Conservation (phyloP, 1,284 basidiomycete species). For the Naganishia albida region DNA sequence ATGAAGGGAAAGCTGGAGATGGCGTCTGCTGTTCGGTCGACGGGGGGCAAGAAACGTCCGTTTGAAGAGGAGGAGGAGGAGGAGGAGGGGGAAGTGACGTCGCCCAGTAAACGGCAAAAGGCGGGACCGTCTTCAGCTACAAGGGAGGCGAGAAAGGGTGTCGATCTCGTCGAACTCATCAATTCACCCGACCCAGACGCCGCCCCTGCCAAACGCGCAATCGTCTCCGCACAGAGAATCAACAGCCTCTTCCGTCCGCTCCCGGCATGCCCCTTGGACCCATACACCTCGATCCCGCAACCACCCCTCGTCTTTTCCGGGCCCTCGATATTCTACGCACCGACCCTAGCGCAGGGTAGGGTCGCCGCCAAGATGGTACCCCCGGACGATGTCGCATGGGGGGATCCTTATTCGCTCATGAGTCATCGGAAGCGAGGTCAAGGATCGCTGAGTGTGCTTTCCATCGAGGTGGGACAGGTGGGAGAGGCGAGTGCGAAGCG, state of each 20-base stretch:
- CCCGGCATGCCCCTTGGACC: constrained; percentile 10
- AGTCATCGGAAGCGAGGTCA: neutral
- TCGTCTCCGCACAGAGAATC: constrained; percentile 1
- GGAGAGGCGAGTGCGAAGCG: constrained; percentile 6
- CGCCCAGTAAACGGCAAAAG: constrained; percentile 16
- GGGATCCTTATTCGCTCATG: constrained; percentile 5
- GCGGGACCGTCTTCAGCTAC: neutral
- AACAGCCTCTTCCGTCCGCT: constrained; percentile 18
- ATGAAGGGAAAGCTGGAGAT: constrained; percentile 16
- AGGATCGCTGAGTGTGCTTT: neutral
- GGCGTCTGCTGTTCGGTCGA: neutral
- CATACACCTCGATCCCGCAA: constrained; percentile 19
- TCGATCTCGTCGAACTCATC: constrained; percentile 8
- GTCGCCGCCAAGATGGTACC: constrained; percentile 22
- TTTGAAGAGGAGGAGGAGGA: constrained; percentile 5
- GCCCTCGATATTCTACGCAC: constrained; percentile 15
- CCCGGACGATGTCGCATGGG: constrained; percentile 9
- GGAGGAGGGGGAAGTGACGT: constrained; percentile 5
- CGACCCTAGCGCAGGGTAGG: neutral
- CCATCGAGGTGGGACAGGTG: neutral
- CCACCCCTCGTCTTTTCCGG: constrained; percentile 23
- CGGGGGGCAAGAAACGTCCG: constrained; percentile 2
- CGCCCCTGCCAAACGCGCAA: neutral
- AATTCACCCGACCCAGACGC: neutral
- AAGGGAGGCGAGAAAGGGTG: constrained; percentile 3